Base-by-base conservation (phyloP, 2,329 filamentous ascomycete genomes). In the Colletotrichum godetiae region DNA sequence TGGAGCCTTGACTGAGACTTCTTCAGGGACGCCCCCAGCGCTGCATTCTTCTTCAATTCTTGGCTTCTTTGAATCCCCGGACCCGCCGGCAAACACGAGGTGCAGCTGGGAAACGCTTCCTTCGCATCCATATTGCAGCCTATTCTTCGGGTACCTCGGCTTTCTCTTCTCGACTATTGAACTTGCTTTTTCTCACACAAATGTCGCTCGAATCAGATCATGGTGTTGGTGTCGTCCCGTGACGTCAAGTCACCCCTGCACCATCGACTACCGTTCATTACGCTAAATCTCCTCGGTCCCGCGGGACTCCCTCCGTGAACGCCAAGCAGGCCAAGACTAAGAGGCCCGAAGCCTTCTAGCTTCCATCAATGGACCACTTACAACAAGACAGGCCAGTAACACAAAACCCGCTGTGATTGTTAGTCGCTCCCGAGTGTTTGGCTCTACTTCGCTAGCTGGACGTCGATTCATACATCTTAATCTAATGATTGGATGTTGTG, bases 11-110 rank as follows among this genome's bases (percentile, higher is more conserved):
- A 42, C 42, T 8, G 3, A n/a, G 8, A 42, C 12, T 19, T 29
- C 35, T n/a, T 46, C n/a, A 58, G 22, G 31, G 27, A 60, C 15
- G 4, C 11, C n/a, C 22, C 10, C 22, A 19, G n/a, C n/a, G 4
- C 42, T 10, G 11, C 22, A 15, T 22, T 6, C n/a, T 7, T 46
- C 4, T 46, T 33, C 31, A 27, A 31, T 22, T 10, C 12, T 66
- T 42, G 37, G 24, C 55, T 37, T 22, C 15, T 27, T 27, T 24
- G 15, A 5, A 29, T n/a, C n/a, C 24, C 37, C 29, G 67, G 24
- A 24, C 29, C 55, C 31, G 37, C 61, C 53, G 42, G 61, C 42
- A 66, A 59, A 70, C 59, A 60, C 67, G 61, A 70, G 35, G 55
- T 31, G 15, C 61, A 33, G 55, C 61, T 27, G 1, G 37, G 55